Evolutionary conservation across 768 basidiomycete genomes (phyloP).

Genomic region (Mycena olivaceomarginata): DNA sequence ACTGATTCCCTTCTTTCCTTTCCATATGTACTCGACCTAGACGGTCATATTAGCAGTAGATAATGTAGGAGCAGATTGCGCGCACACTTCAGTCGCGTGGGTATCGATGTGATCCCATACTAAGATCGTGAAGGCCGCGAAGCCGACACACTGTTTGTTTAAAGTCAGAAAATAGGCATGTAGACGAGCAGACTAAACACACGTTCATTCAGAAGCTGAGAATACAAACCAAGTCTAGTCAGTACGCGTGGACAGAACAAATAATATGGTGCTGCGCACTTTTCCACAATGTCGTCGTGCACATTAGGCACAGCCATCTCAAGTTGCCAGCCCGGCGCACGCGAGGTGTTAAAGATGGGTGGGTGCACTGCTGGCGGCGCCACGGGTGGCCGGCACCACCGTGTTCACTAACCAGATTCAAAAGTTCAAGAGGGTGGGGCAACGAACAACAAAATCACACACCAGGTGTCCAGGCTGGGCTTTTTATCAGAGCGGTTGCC

Average conservation of each 20-base stretch:
- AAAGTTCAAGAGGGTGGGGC: background rate
- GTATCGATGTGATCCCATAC: slow-evolving; percentile 74
- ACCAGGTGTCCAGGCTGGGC: background rate
- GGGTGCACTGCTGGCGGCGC: background rate
- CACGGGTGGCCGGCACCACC: slow-evolving; percentile 16
- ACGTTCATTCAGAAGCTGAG: slow-evolving; percentile 41
- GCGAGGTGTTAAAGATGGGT: background rate
- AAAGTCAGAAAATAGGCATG: background rate
- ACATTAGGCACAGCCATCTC: slow-evolving; percentile 28
- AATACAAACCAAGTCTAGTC: background rate
- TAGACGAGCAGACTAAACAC: background rate
- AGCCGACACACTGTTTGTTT: slow-evolving; percentile 53
- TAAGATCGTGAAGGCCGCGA: slow-evolving; percentile 57
- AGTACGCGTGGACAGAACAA: background rate
- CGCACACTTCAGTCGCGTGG: slow-evolving; percentile 64
- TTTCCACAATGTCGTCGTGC: slow-evolving; percentile 38
- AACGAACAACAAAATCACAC: background rate
- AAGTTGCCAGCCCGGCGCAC: background rate
- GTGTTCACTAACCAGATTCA: slow-evolving; percentile 1
- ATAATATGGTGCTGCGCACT: background rate
- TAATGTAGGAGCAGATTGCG: background rate
- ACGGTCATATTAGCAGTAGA: background rate
- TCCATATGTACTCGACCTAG: slow-evolving; percentile 74
- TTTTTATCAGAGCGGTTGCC: background rate
- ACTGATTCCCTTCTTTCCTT: slow-evolving; percentile 67